phyloP scores from a whole-genome alignment of 768 basidiomycete genomes.

The Collybiopsis confluens region DNA sequence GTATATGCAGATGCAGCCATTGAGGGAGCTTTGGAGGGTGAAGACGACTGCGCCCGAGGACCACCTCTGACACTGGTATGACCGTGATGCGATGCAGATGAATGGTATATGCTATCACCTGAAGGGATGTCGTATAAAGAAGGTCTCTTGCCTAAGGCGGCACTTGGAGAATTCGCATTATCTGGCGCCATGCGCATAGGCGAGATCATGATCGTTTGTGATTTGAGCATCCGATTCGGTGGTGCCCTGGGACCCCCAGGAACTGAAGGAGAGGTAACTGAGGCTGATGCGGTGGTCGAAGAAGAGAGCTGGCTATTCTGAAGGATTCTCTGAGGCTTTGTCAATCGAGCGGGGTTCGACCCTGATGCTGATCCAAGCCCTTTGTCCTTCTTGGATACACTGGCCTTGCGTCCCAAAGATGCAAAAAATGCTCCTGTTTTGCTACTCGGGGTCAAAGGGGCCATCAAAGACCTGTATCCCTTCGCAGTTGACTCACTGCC shows the following conservation, averaged over 20 bases:
- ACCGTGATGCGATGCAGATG: background rate
- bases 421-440: constrained; percentile 69
- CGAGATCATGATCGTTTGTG: constrained; percentile 57
- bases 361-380: constrained; percentile 20
- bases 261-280: constrained; percentile 42
- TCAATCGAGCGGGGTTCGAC: constrained; percentile 26
- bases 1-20: background rate
- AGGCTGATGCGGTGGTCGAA: constrained; percentile 19
- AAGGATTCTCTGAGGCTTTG: constrained; percentile 27
- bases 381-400: constrained; percentile 37
- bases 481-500: constrained; percentile 28
- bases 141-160: constrained; percentile 30
- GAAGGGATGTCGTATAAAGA: constrained; percentile 21
- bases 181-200: constrained; percentile 4
- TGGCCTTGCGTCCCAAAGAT: constrained; percentile 68
- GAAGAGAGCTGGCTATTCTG: constrained; percentile 19
- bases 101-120: constrained; percentile 4
- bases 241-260: constrained; percentile 75
- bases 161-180: constrained; percentile 22
- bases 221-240: constrained; percentile 56
- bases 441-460: constrained; percentile 33
- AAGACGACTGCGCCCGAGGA: constrained; percentile 1
- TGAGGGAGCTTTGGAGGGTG: background rate
- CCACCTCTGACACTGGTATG: background rate
- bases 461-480: constrained; percentile 46